These are phyloP conservation scores for Fusarium veterinarium DNA, from an alignment of 2,329 filamentous ascomycete genomes.

Conservation along the genomic window DNA sequence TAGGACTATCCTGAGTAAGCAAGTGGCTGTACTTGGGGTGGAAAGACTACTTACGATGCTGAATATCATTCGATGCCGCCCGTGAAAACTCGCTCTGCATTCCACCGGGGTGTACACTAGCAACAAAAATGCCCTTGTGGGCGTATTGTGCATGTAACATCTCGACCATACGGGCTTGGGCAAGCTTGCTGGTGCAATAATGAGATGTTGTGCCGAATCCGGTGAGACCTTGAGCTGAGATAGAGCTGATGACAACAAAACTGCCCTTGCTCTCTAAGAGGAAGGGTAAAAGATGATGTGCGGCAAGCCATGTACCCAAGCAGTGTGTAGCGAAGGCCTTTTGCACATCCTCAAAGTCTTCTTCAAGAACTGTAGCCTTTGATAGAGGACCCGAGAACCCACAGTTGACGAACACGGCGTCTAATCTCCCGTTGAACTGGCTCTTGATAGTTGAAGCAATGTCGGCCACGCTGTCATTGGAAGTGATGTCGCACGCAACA, in stretches of 20 bases:
- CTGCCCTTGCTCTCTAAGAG: not conserved
- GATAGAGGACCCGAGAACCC: not conserved
- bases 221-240: not conserved
- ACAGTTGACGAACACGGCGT: constrained; percentile 10
- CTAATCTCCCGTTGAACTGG: not conserved
- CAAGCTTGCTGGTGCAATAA: constrained; percentile 13
- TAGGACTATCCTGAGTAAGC: not conserved
- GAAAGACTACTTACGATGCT: not conserved
- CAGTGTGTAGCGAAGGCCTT: constrained; percentile 1
- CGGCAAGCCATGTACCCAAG: constrained; percentile 6
- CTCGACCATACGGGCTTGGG: constrained; percentile 4
- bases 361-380: not conserved
- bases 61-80: not conserved
- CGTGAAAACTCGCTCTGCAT: constrained; percentile 9
- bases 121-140: not conserved
- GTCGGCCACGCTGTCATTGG: not conserved
- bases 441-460: not conserved
- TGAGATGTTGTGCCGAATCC: constrained; percentile 20
- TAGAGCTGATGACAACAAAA: constrained; percentile 7
- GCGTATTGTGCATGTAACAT: not conserved
- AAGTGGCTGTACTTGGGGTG: rapidly evolving
- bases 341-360: constrained; percentile 1
- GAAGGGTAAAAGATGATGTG: not conserved
- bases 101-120: not conserved
- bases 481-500: not conserved